Conservation (phyloP, 2,329 filamentous ascomycete genomes). For the Sporothrix schenckii region DNA sequence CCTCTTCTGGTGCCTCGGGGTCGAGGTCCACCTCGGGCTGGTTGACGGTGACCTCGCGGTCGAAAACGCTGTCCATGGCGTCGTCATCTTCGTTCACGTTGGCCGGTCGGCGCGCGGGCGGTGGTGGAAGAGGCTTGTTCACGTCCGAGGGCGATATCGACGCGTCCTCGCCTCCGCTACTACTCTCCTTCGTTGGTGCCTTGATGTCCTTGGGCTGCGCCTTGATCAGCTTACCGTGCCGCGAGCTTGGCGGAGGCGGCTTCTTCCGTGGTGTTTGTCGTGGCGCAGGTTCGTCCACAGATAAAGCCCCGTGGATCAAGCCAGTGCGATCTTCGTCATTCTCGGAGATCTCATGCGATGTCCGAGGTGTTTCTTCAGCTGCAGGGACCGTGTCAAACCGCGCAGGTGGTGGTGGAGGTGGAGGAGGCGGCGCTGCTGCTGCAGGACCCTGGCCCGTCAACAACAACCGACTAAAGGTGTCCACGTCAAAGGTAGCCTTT, state of each 20-base stretch:
- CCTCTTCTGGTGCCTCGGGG: slow-evolving; percentile 31
- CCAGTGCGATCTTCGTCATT: slow-evolving; percentile 50
- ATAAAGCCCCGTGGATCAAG: slow-evolving; percentile 37
- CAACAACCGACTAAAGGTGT: slow-evolving; percentile 74
- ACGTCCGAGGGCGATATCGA: slow-evolving; percentile 53
- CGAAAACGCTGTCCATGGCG: slow-evolving; percentile 54
- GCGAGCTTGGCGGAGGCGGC: slow-evolving; percentile 72
- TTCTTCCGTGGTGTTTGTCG: slow-evolving; percentile 54
- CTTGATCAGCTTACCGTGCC: slow-evolving; percentile 75
- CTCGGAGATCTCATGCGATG: slow-evolving; percentile 62
- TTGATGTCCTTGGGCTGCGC: slow-evolving; percentile 45
- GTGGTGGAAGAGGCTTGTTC: slow-evolving; percentile 65
- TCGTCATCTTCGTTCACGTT: slow-evolving; percentile 52
- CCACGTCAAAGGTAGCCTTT: slow-evolving; percentile 67
- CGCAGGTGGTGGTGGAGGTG: slow-evolving; percentile 37
- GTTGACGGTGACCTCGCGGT: slow-evolving; percentile 58
- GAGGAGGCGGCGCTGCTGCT: slow-evolving; percentile 39
- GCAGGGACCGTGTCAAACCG: slow-evolving; percentile 45
- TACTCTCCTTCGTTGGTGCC: slow-evolving; percentile 13
- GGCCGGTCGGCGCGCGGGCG: slow-evolving; percentile 51
- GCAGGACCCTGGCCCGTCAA: slow-evolving; percentile 67
- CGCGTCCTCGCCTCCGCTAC: slow-evolving; percentile 36
- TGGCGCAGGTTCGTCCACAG: slow-evolving; percentile 23
- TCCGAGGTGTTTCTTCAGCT: slow-evolving; percentile 56
- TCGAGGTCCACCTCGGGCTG: slow-evolving; percentile 49